Percentiles rank a stretch among this genome's conserved stretches.
phyloP scores from a whole-genome alignment of 345 rosid genomes.

The Arabidopsis arenosa region DNA sequence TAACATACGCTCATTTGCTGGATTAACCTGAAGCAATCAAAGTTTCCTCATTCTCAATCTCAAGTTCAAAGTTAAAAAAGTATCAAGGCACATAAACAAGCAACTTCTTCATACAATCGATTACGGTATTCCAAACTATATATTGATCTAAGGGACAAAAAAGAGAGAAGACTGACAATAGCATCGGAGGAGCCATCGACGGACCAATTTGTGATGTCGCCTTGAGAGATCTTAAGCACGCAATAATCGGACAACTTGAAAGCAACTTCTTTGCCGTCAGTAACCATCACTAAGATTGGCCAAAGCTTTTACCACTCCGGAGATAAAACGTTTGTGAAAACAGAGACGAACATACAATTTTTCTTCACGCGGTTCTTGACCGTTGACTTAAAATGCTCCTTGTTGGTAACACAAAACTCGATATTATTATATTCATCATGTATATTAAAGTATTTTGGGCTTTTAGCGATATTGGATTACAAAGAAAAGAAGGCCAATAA shows the following conservation, averaged over 20 bases:
- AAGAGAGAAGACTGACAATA: slow-evolving; percentile 54
- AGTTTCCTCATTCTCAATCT: background rate
- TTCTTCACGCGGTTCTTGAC: slow-evolving; percentile 31
- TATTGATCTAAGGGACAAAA: background rate
- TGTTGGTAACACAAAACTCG: background rate
- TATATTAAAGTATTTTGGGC: background rate
- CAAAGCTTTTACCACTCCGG: background rate
- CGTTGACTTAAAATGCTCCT: slow-evolving; percentile 20
- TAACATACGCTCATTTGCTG: slow-evolving; percentile 83
- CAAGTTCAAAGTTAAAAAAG: background rate
- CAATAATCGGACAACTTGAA: slow-evolving; percentile 57
- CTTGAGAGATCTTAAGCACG: slow-evolving; percentile 66
- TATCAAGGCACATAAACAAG: background rate
- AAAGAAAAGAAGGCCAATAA: background rate
- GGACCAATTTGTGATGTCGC: slow-evolving; percentile 86
- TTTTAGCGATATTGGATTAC: slow-evolving; percentile 4
- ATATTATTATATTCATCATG: background rate
- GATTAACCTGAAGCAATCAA: slow-evolving; percentile 62
- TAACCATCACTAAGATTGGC: slow-evolving; percentile 45
- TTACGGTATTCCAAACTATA: background rate
- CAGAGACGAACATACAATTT: slow-evolving; percentile 30
- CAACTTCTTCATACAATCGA: background rate
- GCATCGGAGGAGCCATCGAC: slow-evolving; percentile 83
- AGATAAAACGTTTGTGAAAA: slow-evolving; percentile 8
- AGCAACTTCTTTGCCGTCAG: slow-evolving; percentile 28